Base-by-base conservation (phyloP, 495 filamentous ascomycete genomes). In the Penicillium longicatenatum region DNA sequence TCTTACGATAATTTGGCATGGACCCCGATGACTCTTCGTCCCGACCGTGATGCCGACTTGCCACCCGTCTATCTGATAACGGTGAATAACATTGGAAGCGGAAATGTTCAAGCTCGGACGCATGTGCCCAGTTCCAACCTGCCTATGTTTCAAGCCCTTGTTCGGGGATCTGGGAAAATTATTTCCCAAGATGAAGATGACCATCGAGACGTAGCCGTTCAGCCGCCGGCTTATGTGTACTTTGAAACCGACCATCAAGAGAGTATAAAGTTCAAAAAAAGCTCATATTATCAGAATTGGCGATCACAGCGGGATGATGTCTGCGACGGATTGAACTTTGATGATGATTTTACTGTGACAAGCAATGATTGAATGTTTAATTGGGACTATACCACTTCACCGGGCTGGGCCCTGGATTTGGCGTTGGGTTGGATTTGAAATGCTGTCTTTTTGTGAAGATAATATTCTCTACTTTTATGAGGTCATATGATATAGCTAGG, bases 1-100 rank as follows among this genome's bases (percentile, higher is more conserved):
- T 79, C 76, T 0, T 77, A 65, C 29, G 70, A 73, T 43, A 79
- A 79, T 22, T 63, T 72, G 29, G 76, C 76, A 0, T 79, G 76
- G 76, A 74, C 70, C n/a, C 68, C 75, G 0, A 70, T 74, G 67
- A 71, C 75, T 10, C 59, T 79, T 11, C 61, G 71, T 9, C 51
- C 76, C 3, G 70, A 78, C 2, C 68, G 71, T 2, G 73, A 79
- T 37, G 55, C 57, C 0, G 35, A 53, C 1, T 52, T 78, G 7
- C 76, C 76, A 14, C 73, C 75, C 6, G 70, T 70, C 2, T 79
- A 79, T 51, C 54, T 79, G 9, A 67, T 79, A 26, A 75, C 76
- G 0, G 76, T 79, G 6, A 79, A 78, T 39, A 77, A 72, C 42
- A 60, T 75, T 7, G 73, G 64, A 3, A 52, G 54, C 17, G 65